phyloP scores from a whole-genome alignment of 495 filamentous ascomycete species.

The Viridothelium virens region DNA sequence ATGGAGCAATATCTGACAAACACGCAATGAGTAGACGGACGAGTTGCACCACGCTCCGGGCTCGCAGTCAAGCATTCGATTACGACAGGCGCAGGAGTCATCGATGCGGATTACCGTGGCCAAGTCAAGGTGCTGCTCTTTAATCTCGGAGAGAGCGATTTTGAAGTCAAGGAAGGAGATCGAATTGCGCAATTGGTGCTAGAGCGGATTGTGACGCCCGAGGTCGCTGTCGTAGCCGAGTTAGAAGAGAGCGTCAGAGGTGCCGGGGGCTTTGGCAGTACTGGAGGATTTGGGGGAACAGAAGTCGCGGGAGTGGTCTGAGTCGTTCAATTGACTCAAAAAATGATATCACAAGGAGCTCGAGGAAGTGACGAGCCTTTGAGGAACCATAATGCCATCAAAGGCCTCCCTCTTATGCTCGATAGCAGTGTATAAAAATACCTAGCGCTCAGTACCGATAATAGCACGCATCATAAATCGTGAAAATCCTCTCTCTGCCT shows the following conservation, averaged over 20 bases:
- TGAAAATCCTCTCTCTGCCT: neutral
- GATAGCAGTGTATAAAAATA: neutral
- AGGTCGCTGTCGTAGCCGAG: constrained; percentile 77
- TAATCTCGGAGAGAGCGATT: constrained; percentile 80
- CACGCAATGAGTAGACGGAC: constrained; percentile 54
- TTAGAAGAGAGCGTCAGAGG: constrained; percentile 86
- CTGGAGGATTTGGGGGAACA: constrained; percentile 49
- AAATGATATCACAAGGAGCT: neutral
- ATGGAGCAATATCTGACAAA: constrained; percentile 11
- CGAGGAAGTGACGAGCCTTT: neutral
- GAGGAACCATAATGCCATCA: neutral
- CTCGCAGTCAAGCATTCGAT: constrained; percentile 91
- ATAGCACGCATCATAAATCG: too few species aligned
- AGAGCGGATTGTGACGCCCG: constrained; percentile 88
- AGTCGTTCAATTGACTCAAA: neutral
- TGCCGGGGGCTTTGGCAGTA: constrained; percentile 90
- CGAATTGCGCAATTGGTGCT: constrained; percentile 87
- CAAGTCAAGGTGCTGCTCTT: constrained; percentile 90
- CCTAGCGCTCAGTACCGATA: neutral
- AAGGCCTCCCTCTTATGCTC: neutral
- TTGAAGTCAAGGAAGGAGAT: constrained; percentile 74
- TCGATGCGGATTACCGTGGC: constrained; percentile 94
- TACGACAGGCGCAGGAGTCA: constrained; percentile 88
- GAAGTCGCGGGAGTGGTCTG: neutral
- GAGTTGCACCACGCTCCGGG: constrained; percentile 84